phyloP scores from a whole-genome alignment of 345 rosid species.

The Isatis tinctoria region DNA sequence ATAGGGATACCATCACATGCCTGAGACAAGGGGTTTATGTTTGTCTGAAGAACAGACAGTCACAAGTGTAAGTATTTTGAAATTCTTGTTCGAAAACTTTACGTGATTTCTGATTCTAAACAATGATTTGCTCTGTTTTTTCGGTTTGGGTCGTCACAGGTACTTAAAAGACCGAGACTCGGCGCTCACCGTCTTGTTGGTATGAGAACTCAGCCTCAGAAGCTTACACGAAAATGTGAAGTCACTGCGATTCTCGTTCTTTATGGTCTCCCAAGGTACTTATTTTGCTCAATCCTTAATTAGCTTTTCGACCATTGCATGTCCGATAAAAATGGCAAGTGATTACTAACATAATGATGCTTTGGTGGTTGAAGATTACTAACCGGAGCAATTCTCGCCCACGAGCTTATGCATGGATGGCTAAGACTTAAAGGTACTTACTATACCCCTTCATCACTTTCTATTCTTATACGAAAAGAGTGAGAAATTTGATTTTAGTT shows the following conservation, averaged over 20 bases:
- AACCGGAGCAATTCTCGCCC: conserved; percentile 94
- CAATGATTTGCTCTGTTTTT: neutral
- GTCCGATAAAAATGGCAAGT: neutral
- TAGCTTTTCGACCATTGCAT: neutral
- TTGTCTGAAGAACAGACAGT: conserved; percentile 96
- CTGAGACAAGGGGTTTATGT: conserved; percentile 95
- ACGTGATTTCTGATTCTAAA: neutral
- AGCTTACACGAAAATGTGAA: conserved; percentile 78
- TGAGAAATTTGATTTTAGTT: neutral
- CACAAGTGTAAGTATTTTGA: conserved; percentile 56
- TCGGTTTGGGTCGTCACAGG: conserved; percentile 31
- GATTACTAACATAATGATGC: neutral
- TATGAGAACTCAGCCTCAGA: conserved; percentile 76
- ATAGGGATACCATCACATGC: conserved; percentile 95
- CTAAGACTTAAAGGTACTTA: conserved; percentile 75
- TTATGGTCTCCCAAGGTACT: conserved; percentile 90
- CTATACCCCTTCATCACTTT: neutral
- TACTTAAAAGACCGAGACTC: conserved; percentile 54
- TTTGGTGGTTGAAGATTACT: conserved; percentile 56
- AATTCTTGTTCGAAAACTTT: neutral
- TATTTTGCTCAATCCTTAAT: neutral
- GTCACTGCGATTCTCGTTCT: conserved; percentile 96
- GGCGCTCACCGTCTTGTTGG: conserved; percentile 65
- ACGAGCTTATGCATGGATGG: conserved; percentile 97
- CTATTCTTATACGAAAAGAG: neutral